Conservation (phyloP, 1,284 basidiomycete species). For the Lentinula novae-zelandiae region DNA sequence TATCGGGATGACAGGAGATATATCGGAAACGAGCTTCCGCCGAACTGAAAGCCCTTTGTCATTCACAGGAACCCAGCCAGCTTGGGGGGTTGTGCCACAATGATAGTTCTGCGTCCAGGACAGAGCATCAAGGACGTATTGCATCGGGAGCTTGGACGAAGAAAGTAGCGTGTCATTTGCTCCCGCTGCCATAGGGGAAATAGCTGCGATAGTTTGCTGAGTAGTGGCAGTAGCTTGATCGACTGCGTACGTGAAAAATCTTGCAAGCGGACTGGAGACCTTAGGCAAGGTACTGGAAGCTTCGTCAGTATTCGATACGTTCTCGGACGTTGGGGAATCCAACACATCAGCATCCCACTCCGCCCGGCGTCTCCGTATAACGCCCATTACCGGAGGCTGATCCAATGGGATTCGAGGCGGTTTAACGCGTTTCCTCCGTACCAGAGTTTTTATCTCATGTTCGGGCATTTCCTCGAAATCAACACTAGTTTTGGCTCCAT, state of each 20-base stretch:
- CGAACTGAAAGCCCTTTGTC: constrained; percentile 82
- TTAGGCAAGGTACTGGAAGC: constrained; percentile 45
- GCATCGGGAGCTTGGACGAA: constrained; percentile 63
- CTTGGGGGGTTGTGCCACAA: constrained; percentile 46
- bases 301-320: constrained; percentile 13
- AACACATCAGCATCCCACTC: constrained; percentile 56
- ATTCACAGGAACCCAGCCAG: constrained; percentile 80
- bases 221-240: constrained; percentile 70
- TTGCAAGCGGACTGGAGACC: constrained; percentile 66
- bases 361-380: constrained; percentile 61
- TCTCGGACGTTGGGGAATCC: constrained; percentile 16
- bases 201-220: constrained; percentile 68
- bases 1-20: constrained; percentile 82
- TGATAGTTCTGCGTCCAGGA: constrained; percentile 78
- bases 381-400: constrained; percentile 79
- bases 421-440: constrained; percentile 84
- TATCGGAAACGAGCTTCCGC: constrained; percentile 69
- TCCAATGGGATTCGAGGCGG: constrained; percentile 88
- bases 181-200: constrained; percentile 46
- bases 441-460: constrained; percentile 80
- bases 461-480: constrained; percentile 91
- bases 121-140: constrained; percentile 76
- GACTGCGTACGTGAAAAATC: constrained; percentile 71
- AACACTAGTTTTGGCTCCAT: constrained; percentile 84
- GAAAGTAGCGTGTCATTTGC: constrained; percentile 41